A percentile compares a stretch with the other conserved stretches of the same genome.
These are phyloP conservation scores for Escallonia rubra DNA, from an alignment of 129 eudicot genomes.

Conservation along the genomic window DNA sequence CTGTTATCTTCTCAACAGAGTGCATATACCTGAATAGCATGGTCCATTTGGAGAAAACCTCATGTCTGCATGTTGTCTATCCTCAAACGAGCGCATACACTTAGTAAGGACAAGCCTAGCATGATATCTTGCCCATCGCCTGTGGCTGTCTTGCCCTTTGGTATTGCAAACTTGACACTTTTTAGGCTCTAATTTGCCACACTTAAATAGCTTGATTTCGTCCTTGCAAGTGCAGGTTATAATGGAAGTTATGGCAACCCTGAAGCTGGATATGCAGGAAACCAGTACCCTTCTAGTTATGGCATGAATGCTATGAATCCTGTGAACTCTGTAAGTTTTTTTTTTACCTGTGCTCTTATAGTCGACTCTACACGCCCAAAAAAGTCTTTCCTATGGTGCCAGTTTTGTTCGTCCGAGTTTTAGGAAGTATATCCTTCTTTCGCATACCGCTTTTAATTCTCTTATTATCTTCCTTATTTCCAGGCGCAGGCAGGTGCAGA, in stretches of 20 bases:
- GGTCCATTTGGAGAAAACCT: too few relatives aligned
- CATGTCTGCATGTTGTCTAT: too few relatives aligned
- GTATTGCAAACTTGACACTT: too few relatives aligned
- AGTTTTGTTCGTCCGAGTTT: background rate
- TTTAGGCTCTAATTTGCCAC: too few relatives aligned
- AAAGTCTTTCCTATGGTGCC: background rate
- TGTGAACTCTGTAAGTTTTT: conserved; percentile 21
- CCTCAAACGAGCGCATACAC: too few relatives aligned
- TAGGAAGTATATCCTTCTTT: background rate
- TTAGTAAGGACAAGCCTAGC: too few relatives aligned
- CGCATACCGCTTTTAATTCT: background rate
- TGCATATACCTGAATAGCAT: too few relatives aligned
- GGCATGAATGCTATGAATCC: conserved; percentile 52
- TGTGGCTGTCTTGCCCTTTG: too few relatives aligned
- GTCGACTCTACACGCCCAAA: background rate
- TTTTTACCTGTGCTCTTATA: background rate
- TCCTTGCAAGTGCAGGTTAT: conserved; percentile 43
- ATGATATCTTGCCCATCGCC: too few relatives aligned
- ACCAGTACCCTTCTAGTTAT: conserved; percentile 72
- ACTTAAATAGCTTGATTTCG: background rate
- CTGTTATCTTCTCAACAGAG: too few relatives aligned
- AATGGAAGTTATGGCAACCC: conserved; percentile 61
- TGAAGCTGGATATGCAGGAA: conserved; percentile 61
- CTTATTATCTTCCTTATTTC: conserved; percentile 6
- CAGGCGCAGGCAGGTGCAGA: conserved; percentile 71